Base-by-base conservation (phyloP, 2,329 filamentous ascomycete genomes). In the Arthrobotrys sphaeroides region DNA sequence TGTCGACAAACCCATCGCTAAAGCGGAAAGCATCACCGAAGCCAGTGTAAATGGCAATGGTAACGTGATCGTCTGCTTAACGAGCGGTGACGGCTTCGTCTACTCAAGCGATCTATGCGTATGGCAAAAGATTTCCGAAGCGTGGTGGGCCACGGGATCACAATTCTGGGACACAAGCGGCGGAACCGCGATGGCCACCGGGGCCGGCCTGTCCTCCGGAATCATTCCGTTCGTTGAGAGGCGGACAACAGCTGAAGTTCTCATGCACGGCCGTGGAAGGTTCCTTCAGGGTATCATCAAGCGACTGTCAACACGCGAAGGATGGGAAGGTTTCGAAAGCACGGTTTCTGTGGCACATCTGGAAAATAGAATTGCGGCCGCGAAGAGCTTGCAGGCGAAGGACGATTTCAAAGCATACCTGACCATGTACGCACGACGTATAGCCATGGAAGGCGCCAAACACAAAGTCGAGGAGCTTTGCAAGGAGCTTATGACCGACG, bases 111-210 rank as follows among this genome's bases (percentile, higher is more conserved):
- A 87, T 16, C 91, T 99, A 90, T 94, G 89, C 82, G 88, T 90
- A 5, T 99, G 95, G 95, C 94, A 98, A 82, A 89, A 94, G 7
- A 86, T 99, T n/a, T 96, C 93, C 1, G 96, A 99, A 81, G 88
- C 92, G 1, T 99, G 95, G 95, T 99, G 95, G 93, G 94, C 94
- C 0, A 93, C 98, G 0, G 94, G 94, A 16, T 96, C 92, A 79
- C 95, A 99, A 81, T 99, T 99, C 82, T 99, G 95, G 96, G 98
- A 99, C 82, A 96, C 70, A 22, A 74, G 93, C 0, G 96, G 93
- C 62, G 95, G 97, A 80, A 93, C 84, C 6, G 85, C 84, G 73
- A 84, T 85, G 18, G 82, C 79, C 10, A 84, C 84, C 6, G 83
- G 87, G 62, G 81, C 84, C 6, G 84, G 85, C 38, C 87, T 96